Base-by-base conservation (phyloP, 768 basidiomycete genomes). In the Suillus subalutaceus region DNA sequence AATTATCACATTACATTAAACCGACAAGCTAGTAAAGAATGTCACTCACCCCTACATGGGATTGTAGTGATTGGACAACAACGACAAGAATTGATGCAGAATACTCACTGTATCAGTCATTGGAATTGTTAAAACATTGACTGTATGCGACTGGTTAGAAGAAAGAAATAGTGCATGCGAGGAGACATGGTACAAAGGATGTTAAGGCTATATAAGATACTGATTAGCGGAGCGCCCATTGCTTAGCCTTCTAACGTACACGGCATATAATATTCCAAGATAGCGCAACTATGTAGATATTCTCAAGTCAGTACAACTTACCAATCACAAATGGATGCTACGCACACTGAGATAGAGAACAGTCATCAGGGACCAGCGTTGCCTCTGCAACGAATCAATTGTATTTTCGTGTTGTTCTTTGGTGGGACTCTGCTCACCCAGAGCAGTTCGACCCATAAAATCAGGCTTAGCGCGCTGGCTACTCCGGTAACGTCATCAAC, bases 261-360 rank as follows among this genome's bases (percentile, higher is more conserved):
- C 30, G 32, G 52, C 52, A 32, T 53, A 53, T 53, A 53, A 53
- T 32, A 53, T 53, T 53, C 52, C 52, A 53, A 53, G 52, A 30
- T 53, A 53, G 16, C 52, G 52, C 52, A 53, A 32, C 52, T 53
- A n/a, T n/a, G n/a, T n/a, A 10, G 52, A 53, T 32, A 18, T 18
- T 18, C 9, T 18, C 9, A 53, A 53, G 16, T 53, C 30, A 53
- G 52, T 30, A 32, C 16, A 53, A 52, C 6, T 30, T 15, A 26
- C 7, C 13, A 4, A 53, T 30, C 52, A 53, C 4, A 9, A 53
- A 53, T 53, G 52, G 3, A 30, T 32, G 16, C 15, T 53, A 32
- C 52, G 4, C 16, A 53, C 52, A 10, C 52, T 10, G 8, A 53
- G 30, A 30, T 32, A 53, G 9, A 53, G 8, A 18, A 53, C 4